Conservation (phyloP, 345 rosid species). For the Xanthoceras sorbifolium region DNA sequence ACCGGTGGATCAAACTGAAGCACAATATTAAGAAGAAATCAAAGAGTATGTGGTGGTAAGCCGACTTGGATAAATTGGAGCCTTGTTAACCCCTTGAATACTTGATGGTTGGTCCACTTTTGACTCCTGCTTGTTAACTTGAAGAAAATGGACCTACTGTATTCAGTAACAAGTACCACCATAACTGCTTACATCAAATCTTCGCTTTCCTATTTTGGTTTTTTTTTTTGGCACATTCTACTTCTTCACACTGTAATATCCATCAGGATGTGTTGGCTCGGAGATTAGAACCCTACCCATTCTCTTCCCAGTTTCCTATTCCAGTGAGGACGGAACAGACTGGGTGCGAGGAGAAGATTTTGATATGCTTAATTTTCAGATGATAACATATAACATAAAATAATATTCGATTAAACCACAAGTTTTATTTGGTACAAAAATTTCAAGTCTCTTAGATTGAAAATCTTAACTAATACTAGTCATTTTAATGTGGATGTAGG, state of each 20-base stretch:
- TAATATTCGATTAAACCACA: no score
- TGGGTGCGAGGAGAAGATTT: no score
- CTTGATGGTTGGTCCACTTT: conserved; percentile 8
- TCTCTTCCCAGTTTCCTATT: no score
- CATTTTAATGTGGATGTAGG: no score
- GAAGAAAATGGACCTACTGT: conserved; percentile 1
- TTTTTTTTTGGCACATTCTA: neutral
- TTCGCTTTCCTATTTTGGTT: neutral
- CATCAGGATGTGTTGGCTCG: no score
- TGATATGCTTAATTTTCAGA: no score
- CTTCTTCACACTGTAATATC: neutral
- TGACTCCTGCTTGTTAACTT: neutral
- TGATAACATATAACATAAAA: no score
- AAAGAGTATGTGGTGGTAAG: conserved; percentile 22
- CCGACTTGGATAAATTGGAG: conserved; percentile 7
- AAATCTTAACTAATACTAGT: no score
- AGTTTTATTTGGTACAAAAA: no score
- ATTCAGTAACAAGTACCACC: neutral
- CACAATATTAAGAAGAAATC: neutral
- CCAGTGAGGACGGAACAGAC: no score
- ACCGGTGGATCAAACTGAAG: neutral
- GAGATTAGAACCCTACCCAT: no score
- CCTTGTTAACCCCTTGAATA: neutral
- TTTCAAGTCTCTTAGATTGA: no score
- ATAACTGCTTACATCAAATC: neutral